These are phyloP conservation scores for Heritiera fomes DNA, from an alignment of 345 rosid species.

Conservation along the genomic window DNA sequence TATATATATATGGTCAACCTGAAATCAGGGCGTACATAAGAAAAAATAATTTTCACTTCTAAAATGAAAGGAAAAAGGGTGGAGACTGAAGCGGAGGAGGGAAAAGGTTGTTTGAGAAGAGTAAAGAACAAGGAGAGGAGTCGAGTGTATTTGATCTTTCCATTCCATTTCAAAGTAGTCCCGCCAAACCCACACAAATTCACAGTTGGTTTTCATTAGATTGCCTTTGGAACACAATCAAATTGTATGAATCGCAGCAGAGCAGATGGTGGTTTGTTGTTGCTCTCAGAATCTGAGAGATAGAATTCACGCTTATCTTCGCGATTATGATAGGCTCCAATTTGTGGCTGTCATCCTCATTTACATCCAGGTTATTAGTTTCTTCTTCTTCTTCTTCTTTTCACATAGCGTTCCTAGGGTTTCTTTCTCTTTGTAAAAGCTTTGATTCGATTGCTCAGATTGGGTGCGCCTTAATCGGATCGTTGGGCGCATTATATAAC, in stretches of 20 bases:
- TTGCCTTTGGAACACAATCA: background rate
- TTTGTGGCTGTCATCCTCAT: slow-evolving; percentile 67
- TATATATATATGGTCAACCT: too few relatives aligned
- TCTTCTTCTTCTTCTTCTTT: too few relatives aligned
- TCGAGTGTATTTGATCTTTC: too few relatives aligned
- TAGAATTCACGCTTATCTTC: slow-evolving; percentile 55
- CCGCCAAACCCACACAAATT: too few relatives aligned
- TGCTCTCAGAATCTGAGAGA: slow-evolving; percentile 39
- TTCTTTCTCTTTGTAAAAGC: background rate
- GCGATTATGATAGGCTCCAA: slow-evolving; percentile 74
- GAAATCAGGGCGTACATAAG: too few relatives aligned
- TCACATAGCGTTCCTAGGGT: background rate
- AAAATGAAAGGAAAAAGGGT: too few relatives aligned
- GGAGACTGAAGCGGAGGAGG: too few relatives aligned
- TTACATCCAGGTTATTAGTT: slow-evolving; percentile 61
- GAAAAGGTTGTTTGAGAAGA: too few relatives aligned
- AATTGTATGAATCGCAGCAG: slow-evolving; percentile 12
- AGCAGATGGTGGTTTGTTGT: slow-evolving; percentile 35
- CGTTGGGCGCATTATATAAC: slow-evolving; percentile 83
- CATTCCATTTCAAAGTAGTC: too few relatives aligned
- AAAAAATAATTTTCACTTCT: too few relatives aligned
- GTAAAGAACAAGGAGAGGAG: too few relatives aligned
- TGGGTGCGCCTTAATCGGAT: slow-evolving; percentile 85
- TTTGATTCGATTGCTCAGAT: slow-evolving; percentile 41
- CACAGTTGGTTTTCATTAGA: too few relatives aligned